phyloP scores from a whole-genome alignment of 768 basidiomycete species.

The Kwoniella sp. region DNA sequence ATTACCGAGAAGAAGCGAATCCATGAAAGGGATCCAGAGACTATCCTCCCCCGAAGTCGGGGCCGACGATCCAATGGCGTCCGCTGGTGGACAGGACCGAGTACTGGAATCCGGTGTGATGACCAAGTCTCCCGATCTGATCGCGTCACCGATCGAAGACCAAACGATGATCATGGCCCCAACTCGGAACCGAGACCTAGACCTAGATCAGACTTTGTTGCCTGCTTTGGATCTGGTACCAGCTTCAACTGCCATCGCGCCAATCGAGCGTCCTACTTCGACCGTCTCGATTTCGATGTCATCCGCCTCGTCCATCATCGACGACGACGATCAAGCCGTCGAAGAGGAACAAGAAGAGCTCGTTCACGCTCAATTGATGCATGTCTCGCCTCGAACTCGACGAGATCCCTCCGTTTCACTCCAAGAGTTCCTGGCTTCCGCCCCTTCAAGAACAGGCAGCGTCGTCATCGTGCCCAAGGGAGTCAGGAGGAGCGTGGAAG shows the following conservation, averaged over 20 bases:
- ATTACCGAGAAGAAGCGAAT: constrained; percentile 22
- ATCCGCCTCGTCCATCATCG: constrained; percentile 7
- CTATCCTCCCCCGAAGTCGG: neutral
- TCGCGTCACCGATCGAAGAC: neutral
- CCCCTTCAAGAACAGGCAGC: constrained; percentile 13
- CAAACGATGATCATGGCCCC: neutral
- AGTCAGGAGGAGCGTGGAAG: constrained; percentile 18
- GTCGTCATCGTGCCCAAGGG: constrained; percentile 21
- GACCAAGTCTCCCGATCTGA: neutral
- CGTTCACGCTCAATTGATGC: constrained; percentile 36
- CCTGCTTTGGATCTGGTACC: constrained; percentile 11
- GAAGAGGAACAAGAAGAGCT: constrained; percentile 27
- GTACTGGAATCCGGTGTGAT: neutral
- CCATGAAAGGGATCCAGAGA: constrained; percentile 9
- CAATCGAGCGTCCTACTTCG: neutral
- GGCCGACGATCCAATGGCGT: neutral
- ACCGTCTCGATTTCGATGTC: constrained; percentile 3
- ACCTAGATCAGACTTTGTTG: neutral
- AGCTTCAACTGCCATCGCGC: neutral
- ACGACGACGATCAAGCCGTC: constrained; percentile 9
- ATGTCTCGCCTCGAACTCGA: constrained; percentile 34
- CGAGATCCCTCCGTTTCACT: constrained; percentile 27
- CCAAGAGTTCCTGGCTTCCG: constrained; percentile 32
- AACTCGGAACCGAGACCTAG: neutral
- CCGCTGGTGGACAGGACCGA: neutral